Conservation (phyloP, 768 basidiomycete genomes). For the Paxillus involutus region DNA sequence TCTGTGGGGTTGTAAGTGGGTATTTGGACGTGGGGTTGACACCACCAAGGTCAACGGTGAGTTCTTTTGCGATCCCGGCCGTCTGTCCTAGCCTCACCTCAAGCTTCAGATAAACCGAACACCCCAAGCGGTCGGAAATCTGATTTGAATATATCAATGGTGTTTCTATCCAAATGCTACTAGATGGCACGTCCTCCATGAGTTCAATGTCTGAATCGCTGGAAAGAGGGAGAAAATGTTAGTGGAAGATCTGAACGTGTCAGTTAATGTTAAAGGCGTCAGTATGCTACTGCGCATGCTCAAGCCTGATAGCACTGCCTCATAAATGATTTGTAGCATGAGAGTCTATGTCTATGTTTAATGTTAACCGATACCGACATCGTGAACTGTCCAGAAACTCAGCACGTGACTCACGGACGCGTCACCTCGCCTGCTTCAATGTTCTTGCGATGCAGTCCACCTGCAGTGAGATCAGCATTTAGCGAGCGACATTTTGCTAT, state of each 20-base stretch:
- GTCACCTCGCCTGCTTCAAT: too few species aligned
- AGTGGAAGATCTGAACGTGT: neutral
- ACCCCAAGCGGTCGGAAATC: slow-evolving; percentile 53
- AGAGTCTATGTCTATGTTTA: too few species aligned
- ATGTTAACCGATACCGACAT: too few species aligned
- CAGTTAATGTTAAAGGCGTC: neutral
- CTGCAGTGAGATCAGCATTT: too few species aligned
- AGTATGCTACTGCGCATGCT: neutral
- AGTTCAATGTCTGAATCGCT: slow-evolving; percentile 5
- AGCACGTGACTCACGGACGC: too few species aligned
- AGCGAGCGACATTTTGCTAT: too few species aligned
- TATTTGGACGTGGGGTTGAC: neutral
- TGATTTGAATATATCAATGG: slow-evolving; percentile 61
- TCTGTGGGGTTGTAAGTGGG: slow-evolving; percentile 40
- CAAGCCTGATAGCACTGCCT: too few species aligned
- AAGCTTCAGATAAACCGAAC: slow-evolving; percentile 66
- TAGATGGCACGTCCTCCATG: neutral
- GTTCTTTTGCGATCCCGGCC: neutral
- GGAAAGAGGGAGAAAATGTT: neutral
- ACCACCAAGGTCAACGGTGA: neutral
- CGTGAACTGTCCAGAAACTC: too few species aligned
- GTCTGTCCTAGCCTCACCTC: slow-evolving; percentile 45
- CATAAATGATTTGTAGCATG: too few species aligned
- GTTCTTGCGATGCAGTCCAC: too few species aligned
- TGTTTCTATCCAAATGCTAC: slow-evolving; percentile 56